phyloP scores from a whole-genome alignment of 2,329 filamentous ascomycete genomes.

The Scortechinia acanthostroma region DNA sequence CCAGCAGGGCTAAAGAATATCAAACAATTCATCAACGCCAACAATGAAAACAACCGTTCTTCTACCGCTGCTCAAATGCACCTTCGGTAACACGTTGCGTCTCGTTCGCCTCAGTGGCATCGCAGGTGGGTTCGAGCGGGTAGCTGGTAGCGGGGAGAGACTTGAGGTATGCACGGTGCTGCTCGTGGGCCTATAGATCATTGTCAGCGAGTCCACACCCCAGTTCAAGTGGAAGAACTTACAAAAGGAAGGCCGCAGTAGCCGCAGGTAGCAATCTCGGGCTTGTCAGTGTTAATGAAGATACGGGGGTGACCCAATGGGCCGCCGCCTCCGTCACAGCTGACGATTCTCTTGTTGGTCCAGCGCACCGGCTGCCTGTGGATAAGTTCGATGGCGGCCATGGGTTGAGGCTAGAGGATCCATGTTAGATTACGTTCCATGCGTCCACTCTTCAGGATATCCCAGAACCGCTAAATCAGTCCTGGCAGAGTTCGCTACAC shows the following conservation, averaged over 20 bases:
- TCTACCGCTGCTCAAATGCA: slow-evolving; percentile 1
- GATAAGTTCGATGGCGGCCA: slow-evolving; percentile 88
- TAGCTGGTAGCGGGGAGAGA: slow-evolving; percentile 75
- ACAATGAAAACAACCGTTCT: not conserved
- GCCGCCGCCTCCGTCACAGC: slow-evolving; percentile 88
- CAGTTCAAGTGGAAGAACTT: slow-evolving; percentile 27
- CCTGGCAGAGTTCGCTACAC: not conserved
- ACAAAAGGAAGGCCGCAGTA: slow-evolving; percentile 95
- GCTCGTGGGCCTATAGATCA: slow-evolving; percentile 70
- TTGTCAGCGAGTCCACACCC: slow-evolving; percentile 1
- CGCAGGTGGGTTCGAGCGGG: slow-evolving; percentile 44
- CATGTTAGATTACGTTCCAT: too few relatives aligned
- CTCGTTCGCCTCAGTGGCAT: not conserved
- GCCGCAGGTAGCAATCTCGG: slow-evolving; percentile 80
- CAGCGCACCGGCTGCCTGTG: slow-evolving; percentile 92
- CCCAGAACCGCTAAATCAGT: too few relatives aligned
- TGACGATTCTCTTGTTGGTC: slow-evolving; percentile 74
- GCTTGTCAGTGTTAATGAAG: slow-evolving; percentile 97
- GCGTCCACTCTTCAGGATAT: too few relatives aligned
- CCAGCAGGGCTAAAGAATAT: too few relatives aligned
- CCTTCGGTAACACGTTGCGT: not conserved
- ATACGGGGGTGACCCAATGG: slow-evolving; percentile 83
- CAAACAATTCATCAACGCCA: slow-evolving; percentile 1
- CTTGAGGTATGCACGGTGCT: slow-evolving; percentile 78
- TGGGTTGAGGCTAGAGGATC: slow-evolving; percentile 75